These are phyloP conservation scores for Podosphaera leucotricha DNA, from an alignment of 2,329 filamentous ascomycete species.

Conservation along the genomic window DNA sequence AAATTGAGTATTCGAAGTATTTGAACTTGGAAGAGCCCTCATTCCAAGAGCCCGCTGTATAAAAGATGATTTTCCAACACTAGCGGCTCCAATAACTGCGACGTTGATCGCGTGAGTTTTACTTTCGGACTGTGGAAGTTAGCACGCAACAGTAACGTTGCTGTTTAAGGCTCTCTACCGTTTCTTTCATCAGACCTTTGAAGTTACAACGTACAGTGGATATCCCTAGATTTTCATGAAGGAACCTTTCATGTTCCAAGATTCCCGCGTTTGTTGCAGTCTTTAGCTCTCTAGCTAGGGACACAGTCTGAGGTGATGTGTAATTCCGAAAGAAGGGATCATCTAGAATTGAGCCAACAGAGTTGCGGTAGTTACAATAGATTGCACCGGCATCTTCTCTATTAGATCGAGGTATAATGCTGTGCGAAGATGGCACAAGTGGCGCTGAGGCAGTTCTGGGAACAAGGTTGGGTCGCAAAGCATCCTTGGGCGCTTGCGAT, in stretches of 20 bases:
- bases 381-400: not conserved
- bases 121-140: slow-evolving; percentile 8
- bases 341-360: slow-evolving; percentile 29
- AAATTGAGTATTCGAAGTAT: slow-evolving; percentile 31
- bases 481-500: not conserved
- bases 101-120: slow-evolving; percentile 33
- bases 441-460: slow-evolving; percentile 8
- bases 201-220: slow-evolving; percentile 4
- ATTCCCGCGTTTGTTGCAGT: slow-evolving; percentile 9
- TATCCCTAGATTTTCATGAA: slow-evolving; percentile 4
- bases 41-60: slow-evolving; percentile 38
- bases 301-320: slow-evolving; percentile 17
- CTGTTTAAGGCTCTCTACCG: slow-evolving; percentile 6
- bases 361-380: slow-evolving; percentile 18
- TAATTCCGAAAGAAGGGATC: slow-evolving; percentile 30
- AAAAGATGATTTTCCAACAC: slow-evolving; percentile 45
- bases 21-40: slow-evolving; percentile 26
- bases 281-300: slow-evolving; percentile 14
- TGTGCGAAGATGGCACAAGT: slow-evolving; percentile 2
- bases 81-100: slow-evolving; percentile 39
- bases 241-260: slow-evolving; percentile 5
- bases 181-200: slow-evolving; percentile 9
- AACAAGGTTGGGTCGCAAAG: slow-evolving; percentile 2
- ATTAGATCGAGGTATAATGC: not conserved
- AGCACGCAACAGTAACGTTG: slow-evolving; percentile 3